These are phyloP conservation scores for Pichia cabralensis DNA, from an alignment of 805 yeast species.

Conservation along the genomic window DNA sequence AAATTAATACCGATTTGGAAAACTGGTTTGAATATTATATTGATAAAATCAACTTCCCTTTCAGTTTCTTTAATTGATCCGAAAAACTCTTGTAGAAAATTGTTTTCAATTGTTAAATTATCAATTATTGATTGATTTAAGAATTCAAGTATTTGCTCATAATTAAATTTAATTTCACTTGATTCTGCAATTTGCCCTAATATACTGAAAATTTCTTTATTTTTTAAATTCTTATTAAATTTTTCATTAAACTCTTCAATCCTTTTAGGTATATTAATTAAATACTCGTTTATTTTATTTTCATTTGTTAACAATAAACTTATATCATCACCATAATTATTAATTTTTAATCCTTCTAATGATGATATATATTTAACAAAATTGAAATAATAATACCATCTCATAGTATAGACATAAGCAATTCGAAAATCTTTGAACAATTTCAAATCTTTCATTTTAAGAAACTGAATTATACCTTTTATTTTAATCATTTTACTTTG, in stretches of 20 bases:
- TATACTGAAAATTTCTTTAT: too few relatives aligned
- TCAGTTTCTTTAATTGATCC: slow-evolving; percentile 31
- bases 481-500: slow-evolving; percentile 58
- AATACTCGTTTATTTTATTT: slow-evolving; percentile 40
- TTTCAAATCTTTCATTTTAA: slow-evolving; percentile 43
- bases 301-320: slow-evolving; percentile 7
- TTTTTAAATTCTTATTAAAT: slow-evolving; percentile 41
- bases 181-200: slow-evolving; percentile 81
- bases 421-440: slow-evolving; percentile 63
- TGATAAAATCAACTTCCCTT: slow-evolving; percentile 36
- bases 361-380: slow-evolving; percentile 71
- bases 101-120: slow-evolving; percentile 67
- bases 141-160: slow-evolving; percentile 66
- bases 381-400: slow-evolving; percentile 81
- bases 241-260: slow-evolving; percentile 35
- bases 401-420: slow-evolving; percentile 83
- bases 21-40: slow-evolving; percentile 42
- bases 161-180: slow-evolving; percentile 39
- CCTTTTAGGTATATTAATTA: slow-evolving; percentile 47
- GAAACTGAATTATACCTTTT: slow-evolving; percentile 51
- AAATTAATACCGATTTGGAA: slow-evolving; percentile 40
- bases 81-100: slow-evolving; percentile 66
- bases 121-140: slow-evolving; percentile 67
- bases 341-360: slow-evolving; percentile 49
- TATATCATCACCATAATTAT: slow-evolving; percentile 10